A percentile compares a stretch with the other conserved stretches of the same genome.
These are phyloP conservation scores for Metschnikowia cubensis DNA, from an alignment of 805 yeast species.

Conservation along the genomic window DNA sequence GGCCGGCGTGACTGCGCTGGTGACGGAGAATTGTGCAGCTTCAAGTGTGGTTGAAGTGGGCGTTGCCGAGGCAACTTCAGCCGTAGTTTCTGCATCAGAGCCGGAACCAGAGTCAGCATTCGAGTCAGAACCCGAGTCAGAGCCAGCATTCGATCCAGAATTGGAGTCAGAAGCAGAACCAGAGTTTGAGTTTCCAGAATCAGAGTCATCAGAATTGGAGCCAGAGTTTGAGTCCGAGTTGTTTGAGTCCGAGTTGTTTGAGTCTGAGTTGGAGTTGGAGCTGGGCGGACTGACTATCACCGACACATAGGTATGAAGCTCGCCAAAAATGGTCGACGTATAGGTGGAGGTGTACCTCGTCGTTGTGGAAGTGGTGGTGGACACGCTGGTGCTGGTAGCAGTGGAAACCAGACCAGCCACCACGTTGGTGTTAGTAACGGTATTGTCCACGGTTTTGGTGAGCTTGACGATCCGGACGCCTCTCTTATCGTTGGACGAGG, in stretches of 20 bases:
- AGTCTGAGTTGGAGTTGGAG: background rate
- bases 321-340: constrained; percentile 40
- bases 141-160: background rate
- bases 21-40: background rate
- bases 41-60: constrained; percentile 7
- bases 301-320: constrained; percentile 29
- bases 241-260: background rate
- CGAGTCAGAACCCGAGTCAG: background rate
- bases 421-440: constrained; percentile 30
- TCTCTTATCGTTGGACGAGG: constrained; percentile 8
- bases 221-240: background rate
- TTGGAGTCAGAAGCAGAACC: background rate
- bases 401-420: constrained; percentile 31
- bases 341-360: constrained; percentile 43
- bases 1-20: too few species aligned
- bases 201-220: background rate
- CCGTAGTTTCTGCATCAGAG: background rate
- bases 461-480: constrained; percentile 28
- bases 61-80: background rate
- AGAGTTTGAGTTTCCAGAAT: background rate
- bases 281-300: background rate
- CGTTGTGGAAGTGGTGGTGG: constrained; percentile 34
- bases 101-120: background rate
- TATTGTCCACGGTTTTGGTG: constrained; percentile 33
- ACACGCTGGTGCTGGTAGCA: constrained; percentile 24